Base-by-base conservation (phyloP, 768 basidiomycete species). In the Mycena floridula region DNA sequence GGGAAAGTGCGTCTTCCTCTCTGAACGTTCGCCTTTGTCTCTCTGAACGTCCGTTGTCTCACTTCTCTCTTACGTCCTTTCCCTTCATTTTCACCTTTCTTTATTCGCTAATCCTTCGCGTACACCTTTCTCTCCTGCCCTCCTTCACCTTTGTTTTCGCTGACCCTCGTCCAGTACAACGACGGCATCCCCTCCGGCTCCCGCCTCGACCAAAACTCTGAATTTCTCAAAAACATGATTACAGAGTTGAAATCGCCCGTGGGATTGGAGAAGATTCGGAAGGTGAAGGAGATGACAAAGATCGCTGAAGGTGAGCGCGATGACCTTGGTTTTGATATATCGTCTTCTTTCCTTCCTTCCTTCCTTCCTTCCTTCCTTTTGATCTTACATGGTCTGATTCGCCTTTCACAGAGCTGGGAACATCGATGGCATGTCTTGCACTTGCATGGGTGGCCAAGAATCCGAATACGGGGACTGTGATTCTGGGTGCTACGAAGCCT, bases 381-480 rank as follows among this genome's bases (percentile, higher is more conserved):
- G 9, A 2, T 20, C 16, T 7, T 13, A 12, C 22, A 30, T 21
- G 30, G 13, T 37, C 35, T 35, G 30, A 42, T 20, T n/a, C n/a
- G n/a, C n/a, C n/a, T n/a, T n/a, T n/a, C 21, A 46, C 54, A 77
- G 76, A 77, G 49, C 67, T 90, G 35, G 72, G 72, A 18, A 76
- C 77, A 43, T 79, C 69, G 2, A 69, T 76, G 30, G 66, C 77
- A 25, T 75, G 79, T n/a, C 70, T 92, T 26, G 82, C 89, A 5
- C 73, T 90, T 36, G 88, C 89, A 8, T 91, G 87, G 85, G 65
- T 82, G 7, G 76, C 81, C 22, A 69, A 61, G 50, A 81, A 85
- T 60, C 76, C 80, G 7, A 79, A 81, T 59, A 82, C 80, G 3
- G 72, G 70, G 38, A 80, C 77, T 15, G 72, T 85, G 47, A 82